Percentiles rank a stretch among this genome's conserved stretches.
Conservation (phyloP, 2,329 filamentous ascomycete species). For the Fusarium caatingaense region DNA sequence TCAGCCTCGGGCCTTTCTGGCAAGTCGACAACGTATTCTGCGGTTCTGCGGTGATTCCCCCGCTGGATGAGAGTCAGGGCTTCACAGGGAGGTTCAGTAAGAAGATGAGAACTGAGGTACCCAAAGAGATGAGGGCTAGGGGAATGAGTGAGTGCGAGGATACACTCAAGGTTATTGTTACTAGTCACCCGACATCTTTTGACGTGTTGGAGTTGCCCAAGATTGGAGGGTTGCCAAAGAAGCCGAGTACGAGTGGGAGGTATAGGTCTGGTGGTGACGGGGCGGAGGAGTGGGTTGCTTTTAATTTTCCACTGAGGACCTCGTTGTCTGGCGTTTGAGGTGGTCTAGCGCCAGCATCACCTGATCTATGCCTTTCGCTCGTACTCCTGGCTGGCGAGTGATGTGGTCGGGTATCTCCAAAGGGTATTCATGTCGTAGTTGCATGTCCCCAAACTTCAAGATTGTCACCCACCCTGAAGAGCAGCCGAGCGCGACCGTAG, state of each 20-base stretch:
- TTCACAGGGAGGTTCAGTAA: neutral
- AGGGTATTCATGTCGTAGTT: no score
- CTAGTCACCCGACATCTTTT: constrained; percentile 31
- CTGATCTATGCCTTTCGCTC: no score
- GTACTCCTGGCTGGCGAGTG: no score
- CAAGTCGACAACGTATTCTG: neutral
- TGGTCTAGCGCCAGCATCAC: no score
- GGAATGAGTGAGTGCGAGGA: constrained; percentile 2
- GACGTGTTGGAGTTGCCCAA: constrained; percentile 15
- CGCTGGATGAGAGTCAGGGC: neutral
- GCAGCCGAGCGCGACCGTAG: neutral
- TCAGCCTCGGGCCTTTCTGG: constrained; percentile 6
- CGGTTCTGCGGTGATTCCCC: neutral
- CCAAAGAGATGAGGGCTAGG: neutral
- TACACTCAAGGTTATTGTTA: constrained; percentile 25
- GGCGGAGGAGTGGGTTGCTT: neutral
- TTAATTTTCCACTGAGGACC: neutral
- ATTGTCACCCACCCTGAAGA: neutral
- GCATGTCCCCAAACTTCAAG: neutral
- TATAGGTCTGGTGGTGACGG: neutral
- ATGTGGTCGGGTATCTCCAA: no score
- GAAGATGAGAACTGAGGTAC: constrained; percentile 11
- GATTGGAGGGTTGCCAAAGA: neutral
- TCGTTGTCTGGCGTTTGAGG: neutral
- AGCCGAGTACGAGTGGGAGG: neutral